Evolutionary conservation across 2,329 filamentous ascomycete genomes (phyloP), one percentile per base, ranked within the genome.

Genomic region (Aspergillus pseudotamarii): DNA sequence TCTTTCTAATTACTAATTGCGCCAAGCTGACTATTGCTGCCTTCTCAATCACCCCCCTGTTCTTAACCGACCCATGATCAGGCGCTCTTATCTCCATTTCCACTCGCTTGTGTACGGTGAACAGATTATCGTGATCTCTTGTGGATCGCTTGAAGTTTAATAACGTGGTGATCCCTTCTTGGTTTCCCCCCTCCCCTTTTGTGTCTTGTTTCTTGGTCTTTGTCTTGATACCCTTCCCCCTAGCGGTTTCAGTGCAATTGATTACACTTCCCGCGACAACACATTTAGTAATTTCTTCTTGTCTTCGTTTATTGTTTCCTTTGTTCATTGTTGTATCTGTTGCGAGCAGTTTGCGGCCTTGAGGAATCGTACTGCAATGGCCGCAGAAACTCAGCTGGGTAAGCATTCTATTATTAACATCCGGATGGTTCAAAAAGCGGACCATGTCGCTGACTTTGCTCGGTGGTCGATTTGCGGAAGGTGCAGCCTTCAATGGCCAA

Each of bases 401-500:
- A 57, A 45, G 45, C 48, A 11, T 23, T 48, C 28, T 38, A 36
- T 16, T 48, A 51, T 16, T 48, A 51, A 28, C 21, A 53, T 32
- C 38, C n/a, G 26, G 43, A 32, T 36, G 10, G 32, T 43, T 54
- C 38, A 4, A 54, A 36, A 36, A 54, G 51, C 30, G 51, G 28
- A 54, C 23, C n/a, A 26, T 41, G 26, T 55, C 21, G 43, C 50
- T 46, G 38, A 62, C 50, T 36, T 48, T 4, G 56, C 54, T 30
- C 32, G 46, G 19, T 41, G 32, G 16, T 50, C 21, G 19, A n/a
- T 45, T 23, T 54, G 30, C 51, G 28, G n/a, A 51, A 72, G 72
- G 62, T 60, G 62, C 63, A 30, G 36, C 62, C 38, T 60, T 64
- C 46, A 71, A 73, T 71, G 72, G 68, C 60, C 65, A 68, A 36